Base-by-base conservation (phyloP, 345 rosid species). In the Ricinus communis region DNA sequence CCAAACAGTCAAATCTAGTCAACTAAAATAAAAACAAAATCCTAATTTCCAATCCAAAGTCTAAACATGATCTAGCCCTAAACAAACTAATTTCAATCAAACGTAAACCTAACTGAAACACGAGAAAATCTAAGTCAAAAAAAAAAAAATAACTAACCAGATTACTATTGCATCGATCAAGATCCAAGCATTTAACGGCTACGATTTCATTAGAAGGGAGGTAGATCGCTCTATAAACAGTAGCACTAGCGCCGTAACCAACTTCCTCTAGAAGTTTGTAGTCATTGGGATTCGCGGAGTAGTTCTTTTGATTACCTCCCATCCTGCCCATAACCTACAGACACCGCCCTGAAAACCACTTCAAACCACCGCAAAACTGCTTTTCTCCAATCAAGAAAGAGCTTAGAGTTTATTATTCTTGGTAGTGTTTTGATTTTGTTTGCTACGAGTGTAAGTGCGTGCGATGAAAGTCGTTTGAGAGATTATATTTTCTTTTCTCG, bases 111-210 rank as follows among this genome's bases (percentile, higher is more conserved):
- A 69, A 50, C 16, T 24, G 25, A 19, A 56, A 47, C n/a, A 21
- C 28, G 46, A 49, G 11, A 40, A 58, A 30, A 13, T 58, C 28
- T 22, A 27, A 13, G 13, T 13, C 27, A 31, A n/a, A 33, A 27
- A 56, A 16, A 33, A 2, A 11, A 63, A 62, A 57, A 66, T 45
- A 6, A 80, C 91, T 22, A 45, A 96, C 99, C 91, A 96, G 91
- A 77, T 93, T 91, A 80, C 91, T 88, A 52, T 87, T 89, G 83
- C 98, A 96, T n/a, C 99, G 98, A 87, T 93, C 98, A 84, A 96
- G 99, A 91, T 96, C 99, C 88, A 96, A 85, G 75, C 96, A 88
- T 77, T 96, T 96, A 70, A 96, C 85, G 19, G 99, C 99, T 63
- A 96, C 86, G 69, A 93, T 81, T 56, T 91, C 89, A 46, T 96